Base-by-base conservation (phyloP, 345 rosid genomes). In the Microcos paniculata region DNA sequence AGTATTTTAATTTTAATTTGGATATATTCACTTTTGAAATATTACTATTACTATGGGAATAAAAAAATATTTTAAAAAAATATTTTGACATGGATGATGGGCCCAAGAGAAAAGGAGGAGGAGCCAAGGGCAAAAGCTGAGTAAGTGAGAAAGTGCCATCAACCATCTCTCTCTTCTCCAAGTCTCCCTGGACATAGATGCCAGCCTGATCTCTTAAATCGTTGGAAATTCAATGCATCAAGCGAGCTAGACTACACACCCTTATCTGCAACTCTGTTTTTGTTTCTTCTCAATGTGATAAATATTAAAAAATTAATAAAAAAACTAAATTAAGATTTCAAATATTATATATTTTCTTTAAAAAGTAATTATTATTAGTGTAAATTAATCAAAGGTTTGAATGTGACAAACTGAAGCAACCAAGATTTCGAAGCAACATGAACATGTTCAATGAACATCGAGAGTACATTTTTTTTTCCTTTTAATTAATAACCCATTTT, bases 401-500 rank as follows among this genome's bases (percentile, higher is more conserved):
- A 70, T 12, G 49, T 31, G 61, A 49, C 74, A 30, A 69, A 57
- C 67, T 68, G 28, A 55, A 65, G 28, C 24, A 78, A 38, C 55
- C 31, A 18, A 45, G 56, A 38, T 35, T 38, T 63, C 0, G 8
- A 63, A 40, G 28, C 48, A 63, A 63, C 12, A 63, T 63, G 69
- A 80, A 49, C 82, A 77, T 64, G 46, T 84, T 78, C 89, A 77
- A 49, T 80, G 87, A 82, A 86, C 83, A 38, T 38, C 38, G 21
- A 26, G 6, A 30, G 1, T 53, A 2, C 21, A 10, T n/a, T n/a
- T n/a, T n/a, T n/a, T n/a, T n/a, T n/a, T n/a, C n/a, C n/a, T 35
- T 35, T 2, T 35, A 3, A 3, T 19, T 35, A 38, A 5, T 19
- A 75, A 53, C 26, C 68, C 56, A 58, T 49, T 69, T n/a, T 67